These are phyloP conservation scores for Salvia rosmarinus DNA, from an alignment of 257 asterid genomes.

Conservation along the genomic window DNA sequence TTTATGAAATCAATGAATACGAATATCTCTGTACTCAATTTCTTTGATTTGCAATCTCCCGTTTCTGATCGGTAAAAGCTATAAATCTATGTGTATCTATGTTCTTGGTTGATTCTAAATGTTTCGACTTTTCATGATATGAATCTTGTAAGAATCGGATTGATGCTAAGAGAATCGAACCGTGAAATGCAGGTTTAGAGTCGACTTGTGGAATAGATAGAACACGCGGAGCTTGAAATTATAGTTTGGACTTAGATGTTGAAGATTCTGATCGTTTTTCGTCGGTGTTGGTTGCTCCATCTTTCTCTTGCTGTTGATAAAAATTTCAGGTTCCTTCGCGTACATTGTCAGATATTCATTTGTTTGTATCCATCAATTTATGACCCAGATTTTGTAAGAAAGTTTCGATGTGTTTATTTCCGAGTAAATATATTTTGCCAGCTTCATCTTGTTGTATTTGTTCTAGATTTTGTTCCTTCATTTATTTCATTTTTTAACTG, in stretches of 20 bases:
- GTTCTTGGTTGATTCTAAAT: background rate
- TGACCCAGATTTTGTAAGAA: constrained; percentile 33
- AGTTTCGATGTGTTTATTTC: background rate
- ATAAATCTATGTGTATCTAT: background rate
- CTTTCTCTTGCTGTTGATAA: constrained; percentile 40
- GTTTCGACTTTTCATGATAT: background rate
- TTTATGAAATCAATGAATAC: no score
- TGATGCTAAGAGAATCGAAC: constrained; percentile 29
- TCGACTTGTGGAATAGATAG: constrained; percentile 39
- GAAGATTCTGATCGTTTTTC: constrained; percentile 32
- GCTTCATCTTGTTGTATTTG: constrained; percentile 15
- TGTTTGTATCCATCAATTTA: constrained; percentile 21
- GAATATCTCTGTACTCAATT: background rate
- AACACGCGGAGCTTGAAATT: constrained; percentile 28
- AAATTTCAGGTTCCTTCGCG: constrained; percentile 31
- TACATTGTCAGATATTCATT: constrained; percentile 36
- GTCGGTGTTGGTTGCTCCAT: constrained; percentile 27
- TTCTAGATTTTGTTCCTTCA: background rate
- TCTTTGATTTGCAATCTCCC: background rate
- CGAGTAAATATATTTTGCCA: constrained; percentile 30
- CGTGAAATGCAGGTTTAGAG: constrained; percentile 49
- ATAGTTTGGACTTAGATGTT: constrained; percentile 31
- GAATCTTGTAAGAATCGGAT: background rate
- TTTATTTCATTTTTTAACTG: background rate
- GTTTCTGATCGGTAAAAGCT: background rate